phyloP scores from a whole-genome alignment of 805 yeast genomes.

The Alloascoidea africana region DNA sequence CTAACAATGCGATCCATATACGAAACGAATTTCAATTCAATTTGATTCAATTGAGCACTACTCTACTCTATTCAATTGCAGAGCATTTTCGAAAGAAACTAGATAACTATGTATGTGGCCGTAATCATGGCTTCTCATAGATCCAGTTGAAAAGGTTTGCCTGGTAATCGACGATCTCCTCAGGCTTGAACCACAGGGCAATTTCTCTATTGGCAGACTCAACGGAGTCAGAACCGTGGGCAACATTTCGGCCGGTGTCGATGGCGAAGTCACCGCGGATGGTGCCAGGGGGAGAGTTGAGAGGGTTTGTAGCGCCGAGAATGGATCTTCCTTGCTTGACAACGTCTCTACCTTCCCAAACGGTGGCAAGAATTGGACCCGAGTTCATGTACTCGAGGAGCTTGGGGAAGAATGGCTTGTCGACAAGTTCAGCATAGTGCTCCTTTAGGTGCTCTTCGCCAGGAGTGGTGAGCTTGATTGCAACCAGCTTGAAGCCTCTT shows the following conservation, averaged over 20 bases:
- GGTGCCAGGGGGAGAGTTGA: conserved; percentile 96
- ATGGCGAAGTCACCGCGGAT: conserved; percentile 98
- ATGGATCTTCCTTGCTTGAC: conserved; percentile 97
- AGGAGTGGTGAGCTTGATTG: conserved; percentile 82
- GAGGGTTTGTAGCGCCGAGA: conserved; percentile 99
- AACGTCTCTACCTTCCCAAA: conserved; percentile 99
- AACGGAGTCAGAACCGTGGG: conserved; percentile 99
- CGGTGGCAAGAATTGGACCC: conserved; percentile 98
- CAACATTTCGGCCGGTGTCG: conserved; percentile 98
- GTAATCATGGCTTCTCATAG: too few species aligned
- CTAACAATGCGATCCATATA: too few species aligned
- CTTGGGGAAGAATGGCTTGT: conserved; percentile 97
- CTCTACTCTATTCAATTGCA: too few species aligned
- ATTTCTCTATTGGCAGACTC: conserved; percentile 96
- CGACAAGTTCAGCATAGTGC: conserved; percentile 91
- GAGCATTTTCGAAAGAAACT: too few species aligned
- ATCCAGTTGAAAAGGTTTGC: conserved; percentile 78
- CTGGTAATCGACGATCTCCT: conserved; percentile 88
- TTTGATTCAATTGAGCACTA: too few species aligned
- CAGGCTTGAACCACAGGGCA: conserved; percentile 93
- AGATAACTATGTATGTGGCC: too few species aligned
- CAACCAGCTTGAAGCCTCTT: conserved; percentile 97
- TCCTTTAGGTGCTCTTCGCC: conserved; percentile 75
- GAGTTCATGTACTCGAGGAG: conserved; percentile 92
- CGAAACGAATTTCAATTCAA: too few species aligned